phyloP scores from a whole-genome alignment of 2,329 filamentous ascomycete genomes.

The Botrytis deweyae region DNA sequence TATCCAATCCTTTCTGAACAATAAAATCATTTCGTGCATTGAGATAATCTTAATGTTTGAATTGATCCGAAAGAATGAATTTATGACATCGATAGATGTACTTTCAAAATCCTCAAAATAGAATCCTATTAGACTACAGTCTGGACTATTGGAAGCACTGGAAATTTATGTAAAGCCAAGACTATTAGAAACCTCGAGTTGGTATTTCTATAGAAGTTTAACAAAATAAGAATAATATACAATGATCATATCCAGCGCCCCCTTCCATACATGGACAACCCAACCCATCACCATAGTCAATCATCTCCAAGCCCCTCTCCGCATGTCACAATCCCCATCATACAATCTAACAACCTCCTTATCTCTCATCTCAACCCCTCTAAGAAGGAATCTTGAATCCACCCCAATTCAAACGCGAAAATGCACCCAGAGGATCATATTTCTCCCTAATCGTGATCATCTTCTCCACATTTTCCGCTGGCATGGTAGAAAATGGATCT shows the following conservation, averaged over 20 bases:
- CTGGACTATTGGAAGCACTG: no score
- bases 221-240: neutral
- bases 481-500: slow-evolving; percentile 39
- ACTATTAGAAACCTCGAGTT: neutral
- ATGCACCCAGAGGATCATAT: slow-evolving; percentile 35
- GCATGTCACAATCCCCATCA: neutral
- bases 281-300: neutral
- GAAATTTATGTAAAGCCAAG: neutral
- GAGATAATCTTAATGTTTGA: no score
- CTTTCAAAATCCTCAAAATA: no score
- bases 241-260: neutral
- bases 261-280: neutral
- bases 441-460: slow-evolving; percentile 31
- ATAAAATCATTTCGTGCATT: no score
- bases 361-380: neutral
- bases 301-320: neutral
- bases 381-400: slow-evolving; percentile 33
- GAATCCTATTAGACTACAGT: no score
- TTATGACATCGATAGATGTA: no score
- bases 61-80: no score
- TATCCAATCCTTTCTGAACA: no score
- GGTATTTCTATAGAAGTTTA: no score
- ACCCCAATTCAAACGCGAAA: slow-evolving; percentile 34
- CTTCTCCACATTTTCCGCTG: slow-evolving; percentile 38
- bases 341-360: neutral